A percentile compares a stretch with the other conserved stretches of the same genome.
These are phyloP conservation scores for Cyberlindnera saturnus DNA, from an alignment of 805 yeast genomes.

Conservation along the genomic window DNA sequence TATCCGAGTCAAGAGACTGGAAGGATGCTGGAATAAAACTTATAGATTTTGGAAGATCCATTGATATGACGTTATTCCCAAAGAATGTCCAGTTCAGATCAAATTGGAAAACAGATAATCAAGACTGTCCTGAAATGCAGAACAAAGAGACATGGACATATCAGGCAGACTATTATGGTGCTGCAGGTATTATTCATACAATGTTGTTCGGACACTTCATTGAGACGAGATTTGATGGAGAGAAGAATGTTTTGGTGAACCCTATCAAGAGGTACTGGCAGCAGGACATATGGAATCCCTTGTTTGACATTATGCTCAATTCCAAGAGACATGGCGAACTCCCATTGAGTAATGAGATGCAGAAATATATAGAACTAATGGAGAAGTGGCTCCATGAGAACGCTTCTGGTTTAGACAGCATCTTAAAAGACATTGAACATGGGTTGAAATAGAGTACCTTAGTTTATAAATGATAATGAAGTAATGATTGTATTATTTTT, in stretches of 20 bases:
- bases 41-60: slow-evolving; percentile 78
- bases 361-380: slow-evolving; percentile 29
- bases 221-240: slow-evolving; percentile 31
- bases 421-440: slow-evolving; percentile 32
- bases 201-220: slow-evolving; percentile 68
- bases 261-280: slow-evolving; percentile 74
- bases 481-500: neutral
- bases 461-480: neutral
- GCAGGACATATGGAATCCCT: slow-evolving; percentile 56
- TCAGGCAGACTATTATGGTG: slow-evolving; percentile 79
- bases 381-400: slow-evolving; percentile 35
- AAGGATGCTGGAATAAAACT: slow-evolving; percentile 50
- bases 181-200: slow-evolving; percentile 69
- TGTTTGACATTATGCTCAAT: slow-evolving; percentile 61
- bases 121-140: slow-evolving; percentile 70
- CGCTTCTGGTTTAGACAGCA: slow-evolving; percentile 21
- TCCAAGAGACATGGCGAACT: slow-evolving; percentile 34
- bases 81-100: slow-evolving; percentile 47
- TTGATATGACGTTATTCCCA: slow-evolving; percentile 59
- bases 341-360: slow-evolving; percentile 37
- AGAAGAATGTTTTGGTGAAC: slow-evolving; percentile 32
- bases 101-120: slow-evolving; percentile 55
- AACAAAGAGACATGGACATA: slow-evolving; percentile 59
- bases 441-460: slow-evolving; percentile 16
- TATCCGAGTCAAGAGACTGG: slow-evolving; percentile 6